Base-by-base conservation (phyloP, 108 stramenopile genomes). In the Conticribra guillardii region DNA sequence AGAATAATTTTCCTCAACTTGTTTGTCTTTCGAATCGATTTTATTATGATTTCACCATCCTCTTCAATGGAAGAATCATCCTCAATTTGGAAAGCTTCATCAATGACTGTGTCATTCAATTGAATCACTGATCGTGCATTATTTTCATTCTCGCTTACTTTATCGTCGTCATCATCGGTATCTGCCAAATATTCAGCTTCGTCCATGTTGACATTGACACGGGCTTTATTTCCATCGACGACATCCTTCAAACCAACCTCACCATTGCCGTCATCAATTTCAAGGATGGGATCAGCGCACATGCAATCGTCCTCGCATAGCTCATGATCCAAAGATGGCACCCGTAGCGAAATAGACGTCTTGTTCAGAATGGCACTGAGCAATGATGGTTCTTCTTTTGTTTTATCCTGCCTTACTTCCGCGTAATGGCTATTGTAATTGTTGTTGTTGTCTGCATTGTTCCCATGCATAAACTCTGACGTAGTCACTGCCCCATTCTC, bases 221-320 rank as follows among this genome's bases (percentile, higher is more conserved):
- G 28, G 4, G 55, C 72, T 16, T 47, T 49, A 57, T 69, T 68
- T 52, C 60, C 70, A 44, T 61, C 61, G 7, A 16, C 37, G 14
- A 33, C 41, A 46, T 51, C 60, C 1, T 26, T 27, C 7, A 21
- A 72, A 62, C 64, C 78, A 41, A 31, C 67, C 23, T 33, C 52
- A 33, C 69, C 62, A 22, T 73, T 67, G 41, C 74, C 56, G 26
- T 75, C 75, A 32, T 76, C 75, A 47, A 70, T 56, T 72, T 80
- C 79, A 28, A 80, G 30, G 28, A 80, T 64, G 21, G 79, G 74
- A 62, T 75, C 74, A 44, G 62, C 60, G n/a, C 79, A 80, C 27
- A 70, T 54, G 45, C 79, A 80, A 16, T 69, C 74, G 31, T 80
- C 65, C 21, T 54, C 73, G 54, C 67, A 75, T 44, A 63, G 17